A percentile compares a stretch with the other conserved stretches of the same genome.
These are phyloP conservation scores for Boletus sp. DNA, from an alignment of 768 basidiomycete species.

Conservation along the genomic window DNA sequence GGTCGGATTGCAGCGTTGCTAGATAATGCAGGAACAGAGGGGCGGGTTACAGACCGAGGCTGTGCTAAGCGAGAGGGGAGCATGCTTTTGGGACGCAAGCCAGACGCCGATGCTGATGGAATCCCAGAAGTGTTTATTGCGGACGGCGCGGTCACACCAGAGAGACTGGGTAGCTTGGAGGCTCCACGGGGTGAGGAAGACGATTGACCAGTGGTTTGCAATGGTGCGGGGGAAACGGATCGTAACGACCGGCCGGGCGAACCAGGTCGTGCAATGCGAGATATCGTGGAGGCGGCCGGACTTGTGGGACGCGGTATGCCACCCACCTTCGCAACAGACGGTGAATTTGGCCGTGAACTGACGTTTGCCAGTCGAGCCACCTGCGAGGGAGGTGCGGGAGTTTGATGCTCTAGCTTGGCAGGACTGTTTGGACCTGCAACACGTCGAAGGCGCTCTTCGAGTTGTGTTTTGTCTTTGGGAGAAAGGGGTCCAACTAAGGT, in stretches of 20 bases:
- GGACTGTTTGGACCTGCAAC: slow-evolving; percentile 63
- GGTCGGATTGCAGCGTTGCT: slow-evolving; percentile 23
- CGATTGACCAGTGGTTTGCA: slow-evolving; percentile 40
- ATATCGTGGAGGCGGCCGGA: slow-evolving; percentile 39
- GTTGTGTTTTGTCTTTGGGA: slow-evolving; percentile 86
- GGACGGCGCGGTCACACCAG: slow-evolving; percentile 9
- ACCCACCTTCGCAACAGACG: slow-evolving; percentile 40
- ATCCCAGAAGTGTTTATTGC: slow-evolving; percentile 20
- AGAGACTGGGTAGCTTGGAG: slow-evolving; percentile 41
- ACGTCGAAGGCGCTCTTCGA: slow-evolving; percentile 85
- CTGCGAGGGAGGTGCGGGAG: slow-evolving; percentile 42
- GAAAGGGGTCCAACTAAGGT: slow-evolving; percentile 68
- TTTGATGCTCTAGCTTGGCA: slow-evolving; percentile 38
- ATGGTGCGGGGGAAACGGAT: slow-evolving; percentile 36
- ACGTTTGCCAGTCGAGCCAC: slow-evolving; percentile 50
- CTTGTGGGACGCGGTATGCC: slow-evolving; percentile 48
- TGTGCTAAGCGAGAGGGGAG: slow-evolving; percentile 73
- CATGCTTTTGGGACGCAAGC: slow-evolving; percentile 59
- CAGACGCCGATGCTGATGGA: slow-evolving; percentile 35
- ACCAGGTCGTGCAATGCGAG: slow-evolving; percentile 42
- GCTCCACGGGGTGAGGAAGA: slow-evolving; percentile 45
- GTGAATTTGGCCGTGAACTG: slow-evolving; percentile 49
- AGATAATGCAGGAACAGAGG: slow-evolving; percentile 22
- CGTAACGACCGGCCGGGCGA: slow-evolving; percentile 38
- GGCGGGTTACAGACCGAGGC: slow-evolving; percentile 46